These are phyloP conservation scores for Detonula confervacea DNA, from an alignment of 352 stramenopile genomes.

Conservation along the genomic window DNA sequence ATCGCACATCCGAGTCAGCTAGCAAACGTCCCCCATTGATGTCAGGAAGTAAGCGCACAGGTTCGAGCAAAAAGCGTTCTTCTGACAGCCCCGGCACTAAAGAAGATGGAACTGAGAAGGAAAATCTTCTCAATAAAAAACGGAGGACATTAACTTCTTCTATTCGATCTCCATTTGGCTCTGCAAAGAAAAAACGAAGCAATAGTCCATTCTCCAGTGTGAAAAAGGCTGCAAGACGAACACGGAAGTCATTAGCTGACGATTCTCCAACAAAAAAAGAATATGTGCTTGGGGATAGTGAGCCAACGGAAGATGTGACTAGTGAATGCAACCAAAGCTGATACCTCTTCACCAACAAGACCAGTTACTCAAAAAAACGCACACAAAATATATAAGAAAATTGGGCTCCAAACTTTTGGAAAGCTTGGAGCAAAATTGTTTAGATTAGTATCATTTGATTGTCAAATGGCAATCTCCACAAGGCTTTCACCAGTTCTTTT, in stretches of 20 bases:
- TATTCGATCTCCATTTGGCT: constrained; percentile 17
- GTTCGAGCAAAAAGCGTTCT: constrained; percentile 25
- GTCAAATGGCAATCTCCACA: too few relatives aligned
- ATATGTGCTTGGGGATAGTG: constrained; percentile 43
- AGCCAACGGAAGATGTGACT: constrained; percentile 67
- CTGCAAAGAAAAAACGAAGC: constrained; percentile 50
- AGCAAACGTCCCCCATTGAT: constrained; percentile 16
- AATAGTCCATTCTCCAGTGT: constrained; percentile 43
- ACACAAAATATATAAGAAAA: too few relatives aligned
- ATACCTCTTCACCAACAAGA: too few relatives aligned
- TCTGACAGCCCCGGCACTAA: constrained; percentile 14
- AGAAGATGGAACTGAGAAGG: constrained; percentile 33
- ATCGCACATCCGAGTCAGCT: neutral
- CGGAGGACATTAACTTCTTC: constrained; percentile 36
- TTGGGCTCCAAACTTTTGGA: neutral
- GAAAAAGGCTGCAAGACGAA: constrained; percentile 45
- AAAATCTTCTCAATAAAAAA: constrained; percentile 41
- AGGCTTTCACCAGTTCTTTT: too few relatives aligned
- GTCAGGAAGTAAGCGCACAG: constrained; percentile 23
- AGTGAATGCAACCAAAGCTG: constrained; percentile 79
- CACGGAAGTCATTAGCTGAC: constrained; percentile 33
- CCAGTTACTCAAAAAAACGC: too few relatives aligned
- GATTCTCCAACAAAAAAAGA: constrained; percentile 55
- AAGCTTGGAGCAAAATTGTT: constrained; percentile 15
- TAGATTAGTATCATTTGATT: too few relatives aligned